Evolutionary conservation across 805 yeast genomes (phyloP), one percentile per base, ranked within the genome.

Genomic region (Metschnikowia sp.): DNA sequence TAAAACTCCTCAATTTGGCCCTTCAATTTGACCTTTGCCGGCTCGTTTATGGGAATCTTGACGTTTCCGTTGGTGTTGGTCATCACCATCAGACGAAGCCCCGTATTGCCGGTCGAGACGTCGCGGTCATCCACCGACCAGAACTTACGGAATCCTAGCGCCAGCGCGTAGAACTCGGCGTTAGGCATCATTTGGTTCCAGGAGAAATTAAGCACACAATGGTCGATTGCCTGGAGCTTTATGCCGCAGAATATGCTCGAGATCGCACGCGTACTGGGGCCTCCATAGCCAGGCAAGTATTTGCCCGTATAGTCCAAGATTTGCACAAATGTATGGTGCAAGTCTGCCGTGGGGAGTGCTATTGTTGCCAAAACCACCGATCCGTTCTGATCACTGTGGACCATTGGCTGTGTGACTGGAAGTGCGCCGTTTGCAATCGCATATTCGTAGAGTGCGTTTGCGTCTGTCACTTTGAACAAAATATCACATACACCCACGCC

Each of bases 61-160:
- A 87, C 77, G 35, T 58, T 63, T 12, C 84, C 87, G 54, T 82
- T 78, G 11, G 74, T 68, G 8, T 86, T 80, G 0, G 91, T 79
- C 90, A 88, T 84, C 11, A 88, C 96, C 22, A 82, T 78, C 10
- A 95, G 84, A 45, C 78, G 74, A 47, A 88, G 75, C 0, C 94
- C 86, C 2, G 90, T 78, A 54, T 69, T 81, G 44, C 78, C 81
- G 0, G 96, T 87, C 42, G 76, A 74, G n/a, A 88, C 78, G 53
- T 83, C 86, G 40, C 71, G 73, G 52, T 88, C 96, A 62, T 87
- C 96, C 10, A 86, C 95, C 0, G 92, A 84, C 94, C 95, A 86
- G 61, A 80, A 88, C 59, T 81, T 73, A 55, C 83, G 89, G 65
- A 88, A 86, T 1, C 90, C 90, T 55, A 88, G 79, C 2, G 79